Base-by-base conservation (phyloP, 345 rosid species). In the Kandelia obovata region DNA sequence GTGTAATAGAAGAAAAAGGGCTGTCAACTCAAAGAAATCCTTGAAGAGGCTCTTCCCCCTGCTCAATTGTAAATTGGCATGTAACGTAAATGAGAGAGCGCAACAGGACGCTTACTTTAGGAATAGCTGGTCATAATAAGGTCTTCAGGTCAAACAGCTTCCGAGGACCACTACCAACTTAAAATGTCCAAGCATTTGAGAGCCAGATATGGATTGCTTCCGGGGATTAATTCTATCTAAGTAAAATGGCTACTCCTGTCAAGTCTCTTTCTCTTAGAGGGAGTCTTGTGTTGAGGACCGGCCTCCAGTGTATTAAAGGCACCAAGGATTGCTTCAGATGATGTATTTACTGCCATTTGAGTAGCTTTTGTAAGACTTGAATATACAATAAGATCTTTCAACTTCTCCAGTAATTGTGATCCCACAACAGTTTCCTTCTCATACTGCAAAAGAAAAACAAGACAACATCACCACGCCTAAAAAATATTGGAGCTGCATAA, bases 321-420 rank as follows among this genome's bases (percentile, higher is more conserved):
- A 1, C 64, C 47, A 2, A 5, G 66, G 28, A 62, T n/a, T 62
- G 66, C 53, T 20, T 43, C 66, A 25, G 52, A 35, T 25, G 49
- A n/a, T 15, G 27, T 1, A 43, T 37, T 62, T 5, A n/a, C 55
- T 46, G 62, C 32, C 28, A 53, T 47, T 25, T 56, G 66, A 61
- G 37, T 6, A 4, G 59, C 39, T 27, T 23, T 58, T 0, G 62
- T n/a, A 49, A 61, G 39, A 25, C 27, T 26, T 34, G 67, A 26
- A 60, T 13, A 28, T 43, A 21, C 17, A 10, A 71, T 25, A 6
- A 62, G 6, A 26, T 73, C 71, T 58, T 66, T 66, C 43, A 66
- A 21, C 71, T 73, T 73, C 71, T 66, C 67, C 66, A 73, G 23
- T 47, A 60, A 20, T 15, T 35, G 55, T 27, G 26, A 34, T 52